phyloP scores from a whole-genome alignment of 768 basidiomycete species.

The Kwoniella shandongensis region DNA sequence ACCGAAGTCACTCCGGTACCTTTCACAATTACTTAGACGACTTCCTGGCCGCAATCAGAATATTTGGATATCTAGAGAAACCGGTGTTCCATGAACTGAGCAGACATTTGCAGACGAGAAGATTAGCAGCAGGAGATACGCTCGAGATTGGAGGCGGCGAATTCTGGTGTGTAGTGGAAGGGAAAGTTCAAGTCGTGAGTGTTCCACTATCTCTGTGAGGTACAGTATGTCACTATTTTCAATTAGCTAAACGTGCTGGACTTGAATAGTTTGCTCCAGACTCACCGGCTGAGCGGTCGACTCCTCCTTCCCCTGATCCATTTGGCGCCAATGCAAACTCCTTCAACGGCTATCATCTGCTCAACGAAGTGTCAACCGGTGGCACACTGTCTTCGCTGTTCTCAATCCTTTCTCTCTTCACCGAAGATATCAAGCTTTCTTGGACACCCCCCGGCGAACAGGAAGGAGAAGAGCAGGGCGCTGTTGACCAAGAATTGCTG shows the following conservation, averaged over 20 bases:
- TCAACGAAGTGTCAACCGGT: slow-evolving; percentile 94
- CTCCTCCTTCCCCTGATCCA: slow-evolving; percentile 33
- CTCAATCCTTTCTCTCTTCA: slow-evolving; percentile 94
- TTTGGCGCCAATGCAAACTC: slow-evolving; percentile 53
- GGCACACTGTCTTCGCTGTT: slow-evolving; percentile 94
- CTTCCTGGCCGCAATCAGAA: slow-evolving; percentile 90
- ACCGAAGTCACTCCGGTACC: slow-evolving; percentile 56
- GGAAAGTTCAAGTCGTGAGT: slow-evolving; percentile 91
- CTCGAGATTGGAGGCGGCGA: slow-evolving; percentile 66
- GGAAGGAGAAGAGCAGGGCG: slow-evolving; percentile 19
- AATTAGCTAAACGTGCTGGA: background rate
- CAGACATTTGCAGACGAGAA: slow-evolving; percentile 87
- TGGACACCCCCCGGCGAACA: slow-evolving; percentile 67
- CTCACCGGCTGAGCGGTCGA: slow-evolving; percentile 61
- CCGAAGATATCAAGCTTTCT: slow-evolving; percentile 68
- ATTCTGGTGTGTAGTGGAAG: slow-evolving; percentile 98
- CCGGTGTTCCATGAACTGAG: slow-evolving; percentile 98
- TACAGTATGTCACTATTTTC: slow-evolving; percentile 27
- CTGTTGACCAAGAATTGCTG: background rate
- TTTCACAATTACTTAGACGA: slow-evolving; percentile 98
- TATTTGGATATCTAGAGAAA: slow-evolving; percentile 97
- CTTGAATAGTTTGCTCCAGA: slow-evolving; percentile 45
- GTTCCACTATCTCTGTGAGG: slow-evolving; percentile 54
- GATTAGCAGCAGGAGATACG: slow-evolving; percentile 94
- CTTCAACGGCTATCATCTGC: slow-evolving; percentile 91